Conservation (phyloP, 2,329 filamentous ascomycete genomes). For the Hirsutella rhossiliensis region DNA sequence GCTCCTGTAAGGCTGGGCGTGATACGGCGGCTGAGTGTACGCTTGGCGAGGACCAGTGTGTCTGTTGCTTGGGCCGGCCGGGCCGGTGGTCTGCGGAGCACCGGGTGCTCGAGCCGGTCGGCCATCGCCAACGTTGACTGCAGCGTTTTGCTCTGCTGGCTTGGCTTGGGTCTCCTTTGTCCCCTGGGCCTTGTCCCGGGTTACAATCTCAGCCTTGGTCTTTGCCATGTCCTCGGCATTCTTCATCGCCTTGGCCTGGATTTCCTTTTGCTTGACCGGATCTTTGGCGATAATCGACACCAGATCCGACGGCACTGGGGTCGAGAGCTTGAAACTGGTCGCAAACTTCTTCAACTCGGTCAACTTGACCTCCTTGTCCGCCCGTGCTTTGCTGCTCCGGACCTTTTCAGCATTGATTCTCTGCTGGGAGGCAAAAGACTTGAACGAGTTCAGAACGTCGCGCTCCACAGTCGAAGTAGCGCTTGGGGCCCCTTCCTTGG, state of each 20-base stretch:
- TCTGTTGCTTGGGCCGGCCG: slow-evolving; percentile 20
- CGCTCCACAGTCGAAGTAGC: slow-evolving; percentile 49
- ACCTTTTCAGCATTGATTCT: slow-evolving; percentile 43
- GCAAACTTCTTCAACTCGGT: slow-evolving; percentile 95
- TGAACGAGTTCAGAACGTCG: slow-evolving; percentile 52
- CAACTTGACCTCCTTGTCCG: slow-evolving; percentile 83
- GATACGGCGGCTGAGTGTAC: slow-evolving; percentile 33
- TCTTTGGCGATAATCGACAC: slow-evolving; percentile 96
- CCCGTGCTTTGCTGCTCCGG: slow-evolving; percentile 45
- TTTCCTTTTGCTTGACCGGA: slow-evolving; percentile 84
- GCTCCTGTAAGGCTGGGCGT: slow-evolving; percentile 34
- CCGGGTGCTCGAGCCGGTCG: slow-evolving; percentile 21
- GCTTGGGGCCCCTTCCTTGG: slow-evolving; percentile 19
- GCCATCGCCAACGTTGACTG: slow-evolving; percentile 11
- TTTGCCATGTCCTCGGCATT: slow-evolving; percentile 55
- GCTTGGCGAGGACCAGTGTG: slow-evolving; percentile 36
- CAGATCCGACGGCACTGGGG: slow-evolving; percentile 80
- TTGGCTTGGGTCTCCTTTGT: slow-evolving; percentile 34
- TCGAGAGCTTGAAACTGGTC: slow-evolving; percentile 84
- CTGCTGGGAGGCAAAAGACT: slow-evolving; percentile 47
- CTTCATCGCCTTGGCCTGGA: slow-evolving; percentile 75
- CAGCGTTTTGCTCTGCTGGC: slow-evolving; percentile 11
- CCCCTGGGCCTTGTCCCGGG: slow-evolving; percentile 28
- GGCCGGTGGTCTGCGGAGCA: slow-evolving; percentile 17
- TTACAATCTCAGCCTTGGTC: slow-evolving; percentile 35